Conservation (phyloP, 2,329 filamentous ascomycete species). For the Hypomyces rosellus region DNA sequence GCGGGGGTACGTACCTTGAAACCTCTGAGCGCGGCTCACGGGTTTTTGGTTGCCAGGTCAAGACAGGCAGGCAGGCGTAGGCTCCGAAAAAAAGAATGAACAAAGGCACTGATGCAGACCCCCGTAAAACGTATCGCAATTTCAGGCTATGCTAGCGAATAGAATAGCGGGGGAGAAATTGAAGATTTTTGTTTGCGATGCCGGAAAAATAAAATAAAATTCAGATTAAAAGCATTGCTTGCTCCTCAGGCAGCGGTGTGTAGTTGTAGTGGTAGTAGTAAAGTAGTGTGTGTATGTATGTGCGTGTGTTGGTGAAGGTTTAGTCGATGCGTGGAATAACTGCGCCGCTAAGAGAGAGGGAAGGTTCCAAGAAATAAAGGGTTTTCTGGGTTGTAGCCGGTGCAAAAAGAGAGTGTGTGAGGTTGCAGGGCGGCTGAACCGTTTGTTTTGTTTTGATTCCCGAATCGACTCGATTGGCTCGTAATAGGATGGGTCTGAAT, state of each 20-base stretch:
- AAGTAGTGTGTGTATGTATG: too few species aligned
- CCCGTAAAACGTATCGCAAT: too few species aligned
- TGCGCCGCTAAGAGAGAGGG: not conserved
- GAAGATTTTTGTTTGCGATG: not conserved
- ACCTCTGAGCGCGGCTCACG: slow-evolving; percentile 23
- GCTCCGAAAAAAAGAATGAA: not conserved
- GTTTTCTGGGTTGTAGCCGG: too few species aligned
- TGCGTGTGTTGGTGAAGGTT: too few species aligned
- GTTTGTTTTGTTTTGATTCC: not conserved
- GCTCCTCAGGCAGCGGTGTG: slow-evolving; percentile 5
- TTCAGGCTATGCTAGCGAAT: not conserved
- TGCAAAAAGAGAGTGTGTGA: too few species aligned
- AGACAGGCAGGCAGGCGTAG: slow-evolving; percentile 5
- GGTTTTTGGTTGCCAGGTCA: slow-evolving; percentile 26
- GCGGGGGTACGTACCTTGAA: slow-evolving; percentile 26
- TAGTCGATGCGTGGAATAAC: not conserved
- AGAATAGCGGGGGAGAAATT: not conserved
- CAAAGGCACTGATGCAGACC: not conserved
- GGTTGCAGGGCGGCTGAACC: too few species aligned
- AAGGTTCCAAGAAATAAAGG: too few species aligned
- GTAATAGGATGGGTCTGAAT: not conserved
- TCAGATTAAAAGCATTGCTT: not conserved
- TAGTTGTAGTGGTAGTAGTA: too few species aligned
- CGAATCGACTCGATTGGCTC: not conserved
- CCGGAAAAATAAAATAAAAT: not conserved